Evolutionary conservation across 345 rosid species (phyloP).

Genomic region (Eucalyptus leucophloia): DNA sequence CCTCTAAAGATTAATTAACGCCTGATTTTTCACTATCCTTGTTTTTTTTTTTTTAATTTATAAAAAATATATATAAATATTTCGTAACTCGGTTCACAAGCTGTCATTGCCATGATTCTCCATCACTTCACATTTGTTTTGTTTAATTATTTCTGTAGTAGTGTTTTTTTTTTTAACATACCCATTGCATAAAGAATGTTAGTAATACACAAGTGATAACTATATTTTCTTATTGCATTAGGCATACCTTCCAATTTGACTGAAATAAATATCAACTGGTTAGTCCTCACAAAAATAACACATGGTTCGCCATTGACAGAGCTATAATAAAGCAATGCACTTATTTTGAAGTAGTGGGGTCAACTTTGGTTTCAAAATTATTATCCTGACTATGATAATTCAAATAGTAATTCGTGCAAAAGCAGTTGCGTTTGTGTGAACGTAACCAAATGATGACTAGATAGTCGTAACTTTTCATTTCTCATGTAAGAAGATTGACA

Average conservation of each 20-base stretch:
- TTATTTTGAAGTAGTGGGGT: not conserved
- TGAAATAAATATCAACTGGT: too few relatives aligned
- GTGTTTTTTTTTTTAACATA: not conserved
- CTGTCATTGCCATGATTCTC: not conserved
- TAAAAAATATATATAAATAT: not conserved
- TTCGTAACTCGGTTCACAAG: rapidly evolving
- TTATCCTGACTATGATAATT: too few relatives aligned
- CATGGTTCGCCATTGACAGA: not conserved
- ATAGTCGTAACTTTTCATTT: too few relatives aligned
- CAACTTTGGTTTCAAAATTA: not conserved
- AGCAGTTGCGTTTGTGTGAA: too few relatives aligned
- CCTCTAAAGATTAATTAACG: not conserved
- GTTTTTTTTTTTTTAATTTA: not conserved
- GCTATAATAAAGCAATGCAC: not conserved
- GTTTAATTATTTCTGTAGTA: not conserved
- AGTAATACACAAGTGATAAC: not conserved
- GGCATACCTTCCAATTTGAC: not conserved
- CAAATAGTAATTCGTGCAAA: not conserved
- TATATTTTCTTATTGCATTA: not conserved
- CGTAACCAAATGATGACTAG: too few relatives aligned
- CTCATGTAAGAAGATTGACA: too few relatives aligned
- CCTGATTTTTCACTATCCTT: not conserved
- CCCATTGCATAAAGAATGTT: not conserved
- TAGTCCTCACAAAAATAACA: not conserved
- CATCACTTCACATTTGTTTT: not conserved